Percentiles rank a stretch among this genome's conserved stretches.
Evolutionary conservation across 805 yeast species (phyloP).

Genomic region (Blastobotrys parvus): DNA sequence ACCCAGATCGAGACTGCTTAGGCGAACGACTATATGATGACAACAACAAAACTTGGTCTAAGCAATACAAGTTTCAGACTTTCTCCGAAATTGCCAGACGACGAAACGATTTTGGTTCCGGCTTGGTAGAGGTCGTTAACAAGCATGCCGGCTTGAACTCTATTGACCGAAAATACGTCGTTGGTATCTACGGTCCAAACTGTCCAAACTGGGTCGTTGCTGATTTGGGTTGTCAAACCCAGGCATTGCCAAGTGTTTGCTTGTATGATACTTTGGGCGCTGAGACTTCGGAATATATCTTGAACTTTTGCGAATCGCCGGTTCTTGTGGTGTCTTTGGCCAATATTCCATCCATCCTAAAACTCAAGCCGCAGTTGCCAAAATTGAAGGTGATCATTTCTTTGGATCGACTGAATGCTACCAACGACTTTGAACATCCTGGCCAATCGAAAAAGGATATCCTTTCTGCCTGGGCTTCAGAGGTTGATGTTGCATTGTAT

Average conservation of each 20-base stretch:
- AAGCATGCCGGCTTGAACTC: constrained; percentile 19
- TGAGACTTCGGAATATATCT: constrained; percentile 53
- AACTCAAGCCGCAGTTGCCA: constrained; percentile 35
- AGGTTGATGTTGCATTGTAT: constrained; percentile 32
- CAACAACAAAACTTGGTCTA: constrained; percentile 32
- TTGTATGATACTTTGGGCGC: constrained; percentile 53
- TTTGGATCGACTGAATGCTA: constrained; percentile 36
- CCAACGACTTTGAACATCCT: constrained; percentile 27
- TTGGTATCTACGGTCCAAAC: constrained; percentile 26
- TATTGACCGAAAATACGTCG: constrained; percentile 10
- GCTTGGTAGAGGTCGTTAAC: constrained; percentile 37
- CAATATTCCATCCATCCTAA: constrained; percentile 42
- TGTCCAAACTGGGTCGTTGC: constrained; percentile 52
- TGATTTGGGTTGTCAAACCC: constrained; percentile 60
- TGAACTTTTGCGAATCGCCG: constrained; percentile 55
- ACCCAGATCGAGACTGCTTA: constrained; percentile 30
- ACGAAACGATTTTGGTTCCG: constrained; percentile 46
- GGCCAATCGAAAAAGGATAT: constrained; percentile 23
- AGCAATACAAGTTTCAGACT: constrained; percentile 36
- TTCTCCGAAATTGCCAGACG: constrained; percentile 37
- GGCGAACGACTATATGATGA: constrained; percentile 32
- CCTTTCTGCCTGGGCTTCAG: constrained; percentile 22
- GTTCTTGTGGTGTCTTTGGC: constrained; percentile 46
- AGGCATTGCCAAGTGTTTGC: constrained; percentile 46
- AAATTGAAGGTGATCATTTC: constrained; percentile 45